phyloP scores from a whole-genome alignment of 257 asterid genomes.

The Fraxinus americana region DNA sequence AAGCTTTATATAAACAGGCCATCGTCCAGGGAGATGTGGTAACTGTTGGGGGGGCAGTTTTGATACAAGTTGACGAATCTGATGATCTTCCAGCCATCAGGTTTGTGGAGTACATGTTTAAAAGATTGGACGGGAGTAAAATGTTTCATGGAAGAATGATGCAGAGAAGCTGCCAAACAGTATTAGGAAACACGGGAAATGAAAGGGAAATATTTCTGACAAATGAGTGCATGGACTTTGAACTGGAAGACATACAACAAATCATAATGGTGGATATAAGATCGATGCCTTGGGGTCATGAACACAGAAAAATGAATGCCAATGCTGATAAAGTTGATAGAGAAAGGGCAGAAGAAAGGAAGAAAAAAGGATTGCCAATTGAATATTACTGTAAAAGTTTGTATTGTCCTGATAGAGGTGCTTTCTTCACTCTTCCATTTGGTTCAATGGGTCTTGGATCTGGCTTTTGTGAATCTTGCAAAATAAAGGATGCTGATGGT shows the following conservation, averaged over 20 bases:
- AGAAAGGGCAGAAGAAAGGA: conserved; percentile 85
- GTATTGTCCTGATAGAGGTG: conserved; percentile 87
- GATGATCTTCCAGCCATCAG: conserved; percentile 53
- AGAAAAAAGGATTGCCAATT: conserved; percentile 62
- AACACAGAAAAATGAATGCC: conserved; percentile 68
- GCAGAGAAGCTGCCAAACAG: conserved; percentile 77
- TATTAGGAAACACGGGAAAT: conserved; percentile 84
- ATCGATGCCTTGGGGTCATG: conserved; percentile 83
- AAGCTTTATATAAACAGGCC: conserved; percentile 57
- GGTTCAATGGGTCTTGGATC: conserved; percentile 75
- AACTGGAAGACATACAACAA: conserved; percentile 61
- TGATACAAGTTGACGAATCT: conserved; percentile 54
- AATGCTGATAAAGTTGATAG: conserved; percentile 66
- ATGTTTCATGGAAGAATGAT: conserved; percentile 82
- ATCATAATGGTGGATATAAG: conserved; percentile 49
- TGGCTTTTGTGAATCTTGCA: conserved; percentile 76
- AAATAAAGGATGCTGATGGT: conserved; percentile 43
- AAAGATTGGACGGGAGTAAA: conserved; percentile 63
- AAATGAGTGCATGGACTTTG: conserved; percentile 65
- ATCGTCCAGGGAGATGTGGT: conserved; percentile 56
- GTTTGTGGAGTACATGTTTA: conserved; percentile 88
- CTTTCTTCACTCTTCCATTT: conserved; percentile 68
- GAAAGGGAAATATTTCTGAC: conserved; percentile 88
- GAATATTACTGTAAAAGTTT: conserved; percentile 88
- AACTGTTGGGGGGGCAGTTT: conserved; percentile 58